Base-by-base conservation (phyloP, 192 early-diverging fungal species). In the Podochytrium sp. region DNA sequence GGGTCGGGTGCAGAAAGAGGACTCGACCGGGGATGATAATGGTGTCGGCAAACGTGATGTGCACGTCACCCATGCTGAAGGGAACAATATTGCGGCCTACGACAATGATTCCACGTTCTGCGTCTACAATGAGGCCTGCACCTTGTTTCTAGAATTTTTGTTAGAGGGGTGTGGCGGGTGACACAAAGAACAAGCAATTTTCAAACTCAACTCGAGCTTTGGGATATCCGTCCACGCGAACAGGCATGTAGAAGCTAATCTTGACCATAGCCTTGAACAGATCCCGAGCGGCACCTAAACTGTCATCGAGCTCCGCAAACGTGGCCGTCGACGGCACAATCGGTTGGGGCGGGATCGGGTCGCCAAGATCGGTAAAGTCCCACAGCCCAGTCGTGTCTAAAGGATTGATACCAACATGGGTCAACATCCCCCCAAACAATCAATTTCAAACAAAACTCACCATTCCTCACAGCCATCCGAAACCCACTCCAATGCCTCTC, bases 401-500 rank as follows among this genome's bases (percentile, higher is more conserved):
- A 38, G 38, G 7, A 56, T 34, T 73, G 1, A 29, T 27, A 69
- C 66, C 18, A 42, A 71, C 29, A 1, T 0, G 16, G 6, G 29
- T 53, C 10, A 16, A 52, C 14, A 10, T 14, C 6, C 49, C 25
- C 7, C 1, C 20, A 42, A 23, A n/a, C 20, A 37, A 69, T 16
- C 23, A 29, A 5, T 39, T 14, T 4, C 30, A 32, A 40, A 73
- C 34, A 37, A 10, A 39, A 49, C 34, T 25, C 27, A 71, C 70
- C 85, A 81, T 95, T 92, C 69, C 96, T 87, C 2, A 81, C 74
- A 25, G 93, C 91, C 70, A 95, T 57, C 65, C 92, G 81, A 79
- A 94, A 94, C 43, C 83, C 84, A 71, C 89, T 86, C 95, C 95
- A 98, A 75, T 95, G 94, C 63, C 93, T 83, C 74, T 95, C 91